phyloP scores from a whole-genome alignment of 805 yeast species.

The Spathaspora boniae region DNA sequence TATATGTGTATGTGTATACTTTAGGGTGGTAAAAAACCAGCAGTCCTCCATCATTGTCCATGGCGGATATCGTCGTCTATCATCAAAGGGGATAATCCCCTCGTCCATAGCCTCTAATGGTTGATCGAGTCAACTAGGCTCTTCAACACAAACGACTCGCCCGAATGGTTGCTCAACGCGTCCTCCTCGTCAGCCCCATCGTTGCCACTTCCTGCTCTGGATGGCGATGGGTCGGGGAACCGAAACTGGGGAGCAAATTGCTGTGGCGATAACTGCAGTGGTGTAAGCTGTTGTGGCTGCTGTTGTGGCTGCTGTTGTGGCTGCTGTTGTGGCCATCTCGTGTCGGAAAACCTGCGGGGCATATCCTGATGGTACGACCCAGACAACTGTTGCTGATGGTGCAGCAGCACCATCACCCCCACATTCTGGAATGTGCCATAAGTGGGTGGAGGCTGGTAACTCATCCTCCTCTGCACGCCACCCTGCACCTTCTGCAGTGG shows the following conservation, averaged over 20 bases:
- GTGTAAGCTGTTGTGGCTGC: slow-evolving; percentile 3
- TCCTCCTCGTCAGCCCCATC: slow-evolving; percentile 5
- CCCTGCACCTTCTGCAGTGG: slow-evolving; percentile 1
- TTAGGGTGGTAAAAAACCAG: too few species aligned
- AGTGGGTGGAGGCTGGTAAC: too few species aligned
- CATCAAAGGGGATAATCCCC: too few species aligned
- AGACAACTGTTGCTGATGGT: too few species aligned
- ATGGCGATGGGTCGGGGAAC: background rate
- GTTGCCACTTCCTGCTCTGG: background rate
- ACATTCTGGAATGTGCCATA: too few species aligned
- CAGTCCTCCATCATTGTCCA: too few species aligned
- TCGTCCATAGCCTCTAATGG: slow-evolving; percentile 15
- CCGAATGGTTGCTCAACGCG: slow-evolving; percentile 2
- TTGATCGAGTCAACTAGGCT: slow-evolving; percentile 41
- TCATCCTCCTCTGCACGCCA: too few species aligned
- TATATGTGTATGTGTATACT: too few species aligned
- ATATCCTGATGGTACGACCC: too few species aligned
- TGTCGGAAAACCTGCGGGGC: too few species aligned
- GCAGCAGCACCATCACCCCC: too few species aligned
- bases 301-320: slow-evolving; percentile 2
- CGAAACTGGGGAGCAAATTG: slow-evolving; percentile 5
- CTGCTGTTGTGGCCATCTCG: slow-evolving; percentile 7
- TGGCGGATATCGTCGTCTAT: too few species aligned
- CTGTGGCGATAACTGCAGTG: slow-evolving; percentile 2
- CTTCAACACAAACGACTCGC: slow-evolving; percentile 31